These are phyloP conservation scores for Penicillium cinerascens DNA, from an alignment of 495 filamentous ascomycete genomes.

Conservation along the genomic window DNA sequence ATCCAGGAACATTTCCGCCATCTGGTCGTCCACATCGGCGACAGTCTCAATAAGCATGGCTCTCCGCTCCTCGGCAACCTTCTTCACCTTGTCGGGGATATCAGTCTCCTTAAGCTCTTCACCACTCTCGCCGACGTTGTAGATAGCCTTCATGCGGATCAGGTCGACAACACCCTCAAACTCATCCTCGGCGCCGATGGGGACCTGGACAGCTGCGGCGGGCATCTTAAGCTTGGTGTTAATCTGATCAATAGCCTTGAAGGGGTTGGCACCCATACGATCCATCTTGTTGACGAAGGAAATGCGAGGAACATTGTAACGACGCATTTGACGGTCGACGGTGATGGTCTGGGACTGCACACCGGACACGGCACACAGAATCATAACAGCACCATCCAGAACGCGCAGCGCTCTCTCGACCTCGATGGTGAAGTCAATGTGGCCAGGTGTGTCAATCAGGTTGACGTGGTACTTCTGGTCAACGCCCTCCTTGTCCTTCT, in stretches of 20 bases:
- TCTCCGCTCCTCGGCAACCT: slow-evolving; percentile 72
- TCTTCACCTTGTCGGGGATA: slow-evolving; percentile 72
- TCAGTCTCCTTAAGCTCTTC: slow-evolving; percentile 67
- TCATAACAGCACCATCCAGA: slow-evolving; percentile 97
- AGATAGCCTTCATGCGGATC: slow-evolving; percentile 86
- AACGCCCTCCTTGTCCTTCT: slow-evolving; percentile 65
- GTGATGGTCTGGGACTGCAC: slow-evolving; percentile 98
- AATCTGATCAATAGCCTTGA: slow-evolving; percentile 96
- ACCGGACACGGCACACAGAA: slow-evolving; percentile 94
- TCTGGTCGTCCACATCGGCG: slow-evolving; percentile 97
- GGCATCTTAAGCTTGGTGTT: slow-evolving; percentile 89
- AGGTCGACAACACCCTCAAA: slow-evolving; percentile 95
- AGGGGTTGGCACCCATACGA: slow-evolving; percentile 96
- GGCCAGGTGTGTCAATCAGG: slow-evolving; percentile 96
- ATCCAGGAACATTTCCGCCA: slow-evolving; percentile 92
- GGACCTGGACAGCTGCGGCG: slow-evolving; percentile 92
- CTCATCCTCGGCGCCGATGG: slow-evolving; percentile 87
- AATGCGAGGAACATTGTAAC: slow-evolving; percentile 94
- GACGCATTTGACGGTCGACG: slow-evolving; percentile 96
- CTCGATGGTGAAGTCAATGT: slow-evolving; percentile 99
- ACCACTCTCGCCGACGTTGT: slow-evolving; percentile 81
- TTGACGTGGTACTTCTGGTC: slow-evolving; percentile 96
- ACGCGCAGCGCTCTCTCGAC: slow-evolving; percentile 95
- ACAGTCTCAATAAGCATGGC: slow-evolving; percentile 88
- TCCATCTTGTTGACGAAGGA: slow-evolving; percentile 99